Evolutionary conservation across 2,329 filamentous ascomycete genomes (phyloP).

Genomic region (Hypoxylon rubiginosum): DNA sequence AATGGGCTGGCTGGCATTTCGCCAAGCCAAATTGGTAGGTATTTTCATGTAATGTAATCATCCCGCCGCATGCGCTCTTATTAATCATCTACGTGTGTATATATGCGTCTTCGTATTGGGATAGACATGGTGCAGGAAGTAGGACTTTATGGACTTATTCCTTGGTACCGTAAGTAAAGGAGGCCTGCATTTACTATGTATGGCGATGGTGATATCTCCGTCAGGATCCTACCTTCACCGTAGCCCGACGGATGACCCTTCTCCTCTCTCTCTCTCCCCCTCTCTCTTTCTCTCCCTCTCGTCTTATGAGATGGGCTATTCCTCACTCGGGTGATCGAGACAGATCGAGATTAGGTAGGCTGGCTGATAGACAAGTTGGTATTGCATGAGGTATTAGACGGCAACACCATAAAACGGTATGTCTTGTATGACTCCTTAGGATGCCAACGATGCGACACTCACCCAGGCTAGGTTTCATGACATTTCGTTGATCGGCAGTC

Average conservation of each 20-base stretch:
- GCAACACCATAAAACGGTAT: conserved; percentile 9
- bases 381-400: conserved; percentile 16
- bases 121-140: conserved; percentile 8
- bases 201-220: conserved; percentile 5
- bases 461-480: conserved; percentile 34
- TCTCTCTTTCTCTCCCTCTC: neutral
- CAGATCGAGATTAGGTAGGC: conserved; percentile 31
- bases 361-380: conserved; percentile 21
- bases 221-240: conserved; percentile 13
- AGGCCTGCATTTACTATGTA: conserved; percentile 1
- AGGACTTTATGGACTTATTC: conserved; percentile 5
- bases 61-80: conserved; percentile 16
- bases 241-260: neutral
- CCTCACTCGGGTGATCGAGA: conserved; percentile 7
- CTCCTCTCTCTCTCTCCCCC: neutral
- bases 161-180: neutral
- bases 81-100: conserved; percentile 3
- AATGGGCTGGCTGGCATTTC: conserved; percentile 5
- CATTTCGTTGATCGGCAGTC: conserved; percentile 34
- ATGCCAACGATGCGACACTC: conserved; percentile 34
- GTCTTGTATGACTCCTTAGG: conserved; percentile 23
- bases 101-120: conserved; percentile 11
- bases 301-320: conserved; percentile 10
- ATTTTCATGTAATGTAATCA: neutral
- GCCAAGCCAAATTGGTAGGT: conserved; percentile 19